These are phyloP conservation scores for Cercospora sojina DNA, from an alignment of 2,329 filamentous ascomycete genomes.

Conservation along the genomic window DNA sequence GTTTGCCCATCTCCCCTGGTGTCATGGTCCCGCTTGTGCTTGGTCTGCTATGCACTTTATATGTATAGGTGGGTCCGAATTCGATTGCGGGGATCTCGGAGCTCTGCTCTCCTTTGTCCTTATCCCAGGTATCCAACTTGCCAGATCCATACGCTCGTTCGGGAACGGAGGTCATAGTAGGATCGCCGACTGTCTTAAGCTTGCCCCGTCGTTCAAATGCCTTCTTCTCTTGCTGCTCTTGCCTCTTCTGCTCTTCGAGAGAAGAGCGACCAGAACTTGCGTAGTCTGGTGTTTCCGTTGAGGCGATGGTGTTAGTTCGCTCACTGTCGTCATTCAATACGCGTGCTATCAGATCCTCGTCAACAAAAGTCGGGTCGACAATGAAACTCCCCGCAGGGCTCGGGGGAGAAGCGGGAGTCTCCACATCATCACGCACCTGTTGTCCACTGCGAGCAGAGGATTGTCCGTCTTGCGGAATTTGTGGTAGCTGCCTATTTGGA, in stretches of 20 bases:
- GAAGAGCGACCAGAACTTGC: constrained; percentile 60
- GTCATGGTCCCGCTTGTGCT: constrained; percentile 55
- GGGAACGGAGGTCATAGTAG: constrained; percentile 46
- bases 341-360: constrained; percentile 46
- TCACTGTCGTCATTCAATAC: constrained; percentile 35
- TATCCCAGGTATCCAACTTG: constrained; percentile 36
- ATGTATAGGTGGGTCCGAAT: constrained; percentile 80
- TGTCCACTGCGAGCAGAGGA: constrained; percentile 18
- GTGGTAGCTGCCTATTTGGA: constrained; percentile 20
- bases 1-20: constrained; percentile 32
- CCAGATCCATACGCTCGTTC: constrained; percentile 36
- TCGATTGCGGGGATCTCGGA: constrained; percentile 71
- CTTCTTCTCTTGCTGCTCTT: constrained; percentile 43
- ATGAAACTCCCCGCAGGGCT: constrained; percentile 28
- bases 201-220: constrained; percentile 76
- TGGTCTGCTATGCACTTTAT: constrained; percentile 57
- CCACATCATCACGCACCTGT: constrained; percentile 27
- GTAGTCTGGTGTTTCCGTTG: constrained; percentile 69
- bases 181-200: constrained; percentile 70
- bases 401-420: constrained; percentile 25
- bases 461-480: constrained; percentile 18
- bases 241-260: constrained; percentile 45
- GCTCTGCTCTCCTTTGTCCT: constrained; percentile 39
- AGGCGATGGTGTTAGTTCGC: constrained; percentile 22
- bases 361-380: constrained; percentile 39